Evolutionary conservation across 202 grass and related monocot species (phyloP), one percentile per base, ranked within the genome.

Genomic region (Zoysia matrella): DNA sequence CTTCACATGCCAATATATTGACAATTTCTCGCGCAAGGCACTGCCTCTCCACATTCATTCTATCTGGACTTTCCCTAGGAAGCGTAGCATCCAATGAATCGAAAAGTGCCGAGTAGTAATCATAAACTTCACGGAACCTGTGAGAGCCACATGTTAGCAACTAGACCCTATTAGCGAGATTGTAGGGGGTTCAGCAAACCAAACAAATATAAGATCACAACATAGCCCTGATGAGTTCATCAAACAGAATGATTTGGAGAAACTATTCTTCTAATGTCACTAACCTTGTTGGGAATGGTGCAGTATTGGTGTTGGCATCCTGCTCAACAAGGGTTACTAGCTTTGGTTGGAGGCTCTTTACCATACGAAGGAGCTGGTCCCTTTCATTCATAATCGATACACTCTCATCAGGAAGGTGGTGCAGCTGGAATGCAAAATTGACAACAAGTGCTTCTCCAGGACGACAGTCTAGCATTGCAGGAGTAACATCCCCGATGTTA

Each of bases 11-110:
- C 49, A 95, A 83, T 18, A 95, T 99, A 71, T 95, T 99, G 40
- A 99, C 96, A 61, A 99, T 99, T 87, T 99, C 93, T 69, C 96
- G 80, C 57, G 96, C 96, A 82, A 99, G 91, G 76, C 96, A 99
- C 42, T 96, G 96, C 65, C 85, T 83, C 85, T 99, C 93, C 53
- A 99, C 96, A 66, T 99, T 99, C 96, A 95, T 95, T 76, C 96
- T 92, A 66, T 99, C 96, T 0, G 90, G 56, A 73, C 89, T 95
- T 64, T 92, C 91, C 86, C 96, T 93, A 40, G 96, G 96, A 85
- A 99, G 83, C 75, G 96, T 96, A 2, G 90, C 96, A 61, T 99
- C 96, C 65, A 99, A 85, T 76, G 96, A 95, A 76, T 99, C 85
- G 43, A 99, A 99, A 69, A 99, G 89, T 16, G 93, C 87, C 0